Evolutionary conservation across 1,284 basidiomycete genomes (phyloP).

Genomic region (Veloboletus limbatus): DNA sequence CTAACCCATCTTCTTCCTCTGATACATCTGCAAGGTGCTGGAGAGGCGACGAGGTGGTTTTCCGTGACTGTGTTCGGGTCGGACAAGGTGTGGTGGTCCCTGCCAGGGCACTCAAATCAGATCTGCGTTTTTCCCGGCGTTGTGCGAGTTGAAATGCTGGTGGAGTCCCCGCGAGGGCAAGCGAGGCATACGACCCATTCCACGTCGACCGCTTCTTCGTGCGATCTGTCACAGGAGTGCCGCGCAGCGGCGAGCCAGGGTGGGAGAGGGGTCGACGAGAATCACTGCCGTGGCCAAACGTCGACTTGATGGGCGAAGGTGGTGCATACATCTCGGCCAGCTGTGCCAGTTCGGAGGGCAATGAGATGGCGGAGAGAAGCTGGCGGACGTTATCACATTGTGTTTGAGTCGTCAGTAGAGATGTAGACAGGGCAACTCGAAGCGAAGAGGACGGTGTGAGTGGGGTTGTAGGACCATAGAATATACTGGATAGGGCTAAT

Average conservation of each 20-base stretch:
- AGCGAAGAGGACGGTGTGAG: conserved; percentile 56
- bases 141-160: too few species aligned
- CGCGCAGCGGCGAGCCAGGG: conserved; percentile 35
- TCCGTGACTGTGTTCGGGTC: conserved; percentile 23
- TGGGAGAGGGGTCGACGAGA: conserved; percentile 43
- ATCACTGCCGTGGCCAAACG: conserved; percentile 36
- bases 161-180: conserved; percentile 46
- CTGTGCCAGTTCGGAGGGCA: conserved; percentile 63
- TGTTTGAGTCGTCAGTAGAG: conserved; percentile 67
- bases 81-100: conserved; percentile 28
- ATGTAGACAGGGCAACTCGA: conserved; percentile 66
- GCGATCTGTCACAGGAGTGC: conserved; percentile 27
- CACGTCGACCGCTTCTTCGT: conserved; percentile 66
- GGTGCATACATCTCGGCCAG: conserved; percentile 83
- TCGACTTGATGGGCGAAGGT: conserved; percentile 52
- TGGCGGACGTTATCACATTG: conserved; percentile 79
- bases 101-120: conserved; percentile 50
- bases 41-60: conserved; percentile 11
- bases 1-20: conserved; percentile 36
- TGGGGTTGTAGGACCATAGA: conserved; percentile 39
- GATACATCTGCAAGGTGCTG: conserved; percentile 38
- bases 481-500: conserved; percentile 7
- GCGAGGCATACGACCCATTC: conserved; percentile 61
- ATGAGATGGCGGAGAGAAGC: conserved; percentile 69
- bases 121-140: conserved; percentile 50